Evolutionary conservation across 441 rosid species (phyloP).

Genomic region (Cnidoscolus chayamansa): DNA sequence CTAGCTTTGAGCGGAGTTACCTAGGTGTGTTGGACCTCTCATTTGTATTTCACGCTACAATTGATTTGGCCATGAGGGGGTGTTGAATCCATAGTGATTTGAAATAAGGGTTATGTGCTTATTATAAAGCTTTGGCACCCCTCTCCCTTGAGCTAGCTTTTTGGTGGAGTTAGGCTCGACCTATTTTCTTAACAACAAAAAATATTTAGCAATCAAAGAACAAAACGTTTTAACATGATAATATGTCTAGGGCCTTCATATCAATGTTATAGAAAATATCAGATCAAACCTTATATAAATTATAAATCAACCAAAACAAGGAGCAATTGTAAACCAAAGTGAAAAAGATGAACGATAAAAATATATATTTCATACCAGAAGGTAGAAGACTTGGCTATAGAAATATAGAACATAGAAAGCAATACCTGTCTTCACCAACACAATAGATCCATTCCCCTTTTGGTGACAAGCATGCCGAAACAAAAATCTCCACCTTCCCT

Average conservation of each 20-base stretch:
- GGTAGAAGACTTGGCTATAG: background rate
- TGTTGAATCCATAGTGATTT: too few species aligned
- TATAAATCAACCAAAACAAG: background rate
- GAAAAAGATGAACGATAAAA: background rate
- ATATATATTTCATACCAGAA: background rate
- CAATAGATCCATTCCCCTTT: slow-evolving; percentile 98
- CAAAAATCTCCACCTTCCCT: slow-evolving; percentile 81
- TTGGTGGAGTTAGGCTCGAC: too few species aligned
- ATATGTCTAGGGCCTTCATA: background rate
- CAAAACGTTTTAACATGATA: background rate
- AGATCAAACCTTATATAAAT: background rate
- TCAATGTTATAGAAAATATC: background rate
- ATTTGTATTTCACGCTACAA: too few species aligned
- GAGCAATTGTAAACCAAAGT: background rate
- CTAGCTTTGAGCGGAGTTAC: too few species aligned
- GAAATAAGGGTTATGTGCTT: too few species aligned
- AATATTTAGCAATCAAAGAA: background rate
- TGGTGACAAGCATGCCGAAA: slow-evolving; percentile 73
- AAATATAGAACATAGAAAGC: slow-evolving; percentile 11
- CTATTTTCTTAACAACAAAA: background rate
- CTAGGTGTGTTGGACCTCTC: too few species aligned
- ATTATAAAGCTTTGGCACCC: too few species aligned
- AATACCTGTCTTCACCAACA: slow-evolving; percentile 89
- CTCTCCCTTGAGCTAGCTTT: too few species aligned
- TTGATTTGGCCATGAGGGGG: too few species aligned